phyloP scores from a whole-genome alignment of 1,284 basidiomycete species.

The Lentinula novae-zelandiae region DNA sequence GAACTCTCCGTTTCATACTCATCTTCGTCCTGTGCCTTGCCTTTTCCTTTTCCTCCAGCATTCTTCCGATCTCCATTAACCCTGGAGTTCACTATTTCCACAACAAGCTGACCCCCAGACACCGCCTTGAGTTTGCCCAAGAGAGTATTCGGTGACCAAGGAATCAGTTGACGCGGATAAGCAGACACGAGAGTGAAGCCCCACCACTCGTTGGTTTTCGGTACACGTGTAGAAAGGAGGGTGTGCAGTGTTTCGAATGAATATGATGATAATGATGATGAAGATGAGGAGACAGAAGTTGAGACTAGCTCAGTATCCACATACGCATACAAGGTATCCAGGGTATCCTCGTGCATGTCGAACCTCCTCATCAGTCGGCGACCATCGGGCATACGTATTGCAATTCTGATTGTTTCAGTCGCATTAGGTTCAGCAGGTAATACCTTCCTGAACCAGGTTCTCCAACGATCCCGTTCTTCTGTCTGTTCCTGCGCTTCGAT shows the following conservation, averaged over 20 bases:
- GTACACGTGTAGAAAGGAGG: slow-evolving; percentile 34
- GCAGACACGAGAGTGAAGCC: slow-evolving; percentile 66
- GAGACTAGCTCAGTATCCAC: slow-evolving; percentile 56
- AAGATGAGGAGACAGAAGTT: slow-evolving; percentile 21
- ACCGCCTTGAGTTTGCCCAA: slow-evolving; percentile 46
- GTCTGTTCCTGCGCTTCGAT: slow-evolving; percentile 32
- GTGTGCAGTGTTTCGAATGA: neutral
- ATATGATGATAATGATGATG: neutral
- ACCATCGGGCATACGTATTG: slow-evolving; percentile 67
- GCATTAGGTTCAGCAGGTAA: neutral
- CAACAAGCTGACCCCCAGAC: slow-evolving; percentile 66
- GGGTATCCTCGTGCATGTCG: slow-evolving; percentile 32
- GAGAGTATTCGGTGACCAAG: slow-evolving; percentile 39
- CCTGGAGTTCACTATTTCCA: slow-evolving; percentile 45
- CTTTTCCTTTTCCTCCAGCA: slow-evolving; percentile 9
- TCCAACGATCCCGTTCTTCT: slow-evolving; percentile 24
- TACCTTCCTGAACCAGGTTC: neutral
- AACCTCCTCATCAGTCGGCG: slow-evolving; percentile 59
- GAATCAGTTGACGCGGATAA: slow-evolving; percentile 68
- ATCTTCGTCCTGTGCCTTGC: slow-evolving; percentile 36
- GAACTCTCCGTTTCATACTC: slow-evolving; percentile 54
- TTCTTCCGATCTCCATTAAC: slow-evolving; percentile 13
- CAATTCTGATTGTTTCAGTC: slow-evolving; percentile 46
- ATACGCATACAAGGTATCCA: slow-evolving; percentile 67
- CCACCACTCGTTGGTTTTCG: slow-evolving; percentile 55